These are phyloP conservation scores for Penicillium samsonianum DNA, from an alignment of 495 filamentous ascomycete species.

Conservation along the genomic window DNA sequence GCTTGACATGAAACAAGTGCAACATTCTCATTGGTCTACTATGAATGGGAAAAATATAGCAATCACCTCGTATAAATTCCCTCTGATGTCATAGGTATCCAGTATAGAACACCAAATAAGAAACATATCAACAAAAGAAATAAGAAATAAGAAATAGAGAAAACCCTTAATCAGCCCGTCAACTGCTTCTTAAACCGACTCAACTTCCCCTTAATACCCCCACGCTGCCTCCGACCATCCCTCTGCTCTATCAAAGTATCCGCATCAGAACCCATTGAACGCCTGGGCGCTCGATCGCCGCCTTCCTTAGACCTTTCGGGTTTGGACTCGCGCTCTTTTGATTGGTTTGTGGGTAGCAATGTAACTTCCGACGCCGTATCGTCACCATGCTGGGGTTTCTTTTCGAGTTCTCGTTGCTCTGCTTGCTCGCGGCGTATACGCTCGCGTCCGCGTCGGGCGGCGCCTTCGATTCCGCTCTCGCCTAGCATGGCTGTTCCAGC, in stretches of 20 bases:
- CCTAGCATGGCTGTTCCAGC: conserved; percentile 21
- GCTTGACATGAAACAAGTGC: not conserved
- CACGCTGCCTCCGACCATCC: not conserved
- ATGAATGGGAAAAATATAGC: not conserved
- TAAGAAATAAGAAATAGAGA: no score
- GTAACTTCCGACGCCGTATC: no score
- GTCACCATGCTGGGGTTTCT: not conserved
- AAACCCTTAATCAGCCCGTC: no score
- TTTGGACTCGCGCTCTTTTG: not conserved
- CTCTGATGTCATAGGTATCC: no score
- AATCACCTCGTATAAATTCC: not conserved
- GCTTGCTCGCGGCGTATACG: conserved; percentile 11
- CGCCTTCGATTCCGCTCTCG: conserved; percentile 21
- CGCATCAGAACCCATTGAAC: not conserved
- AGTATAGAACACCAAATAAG: not conserved
- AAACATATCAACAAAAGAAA: not conserved
- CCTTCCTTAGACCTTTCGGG: no score
- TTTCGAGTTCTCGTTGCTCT: not conserved
- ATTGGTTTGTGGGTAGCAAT: not conserved
- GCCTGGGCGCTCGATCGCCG: no score
- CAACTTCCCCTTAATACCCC: not conserved
- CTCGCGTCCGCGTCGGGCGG: no score
- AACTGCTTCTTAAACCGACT: not conserved
- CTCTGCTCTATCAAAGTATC: not conserved
- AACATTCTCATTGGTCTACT: not conserved